Base-by-base conservation (phyloP, 306 rosid genomes). In the Fragaria ananassa region DNA sequence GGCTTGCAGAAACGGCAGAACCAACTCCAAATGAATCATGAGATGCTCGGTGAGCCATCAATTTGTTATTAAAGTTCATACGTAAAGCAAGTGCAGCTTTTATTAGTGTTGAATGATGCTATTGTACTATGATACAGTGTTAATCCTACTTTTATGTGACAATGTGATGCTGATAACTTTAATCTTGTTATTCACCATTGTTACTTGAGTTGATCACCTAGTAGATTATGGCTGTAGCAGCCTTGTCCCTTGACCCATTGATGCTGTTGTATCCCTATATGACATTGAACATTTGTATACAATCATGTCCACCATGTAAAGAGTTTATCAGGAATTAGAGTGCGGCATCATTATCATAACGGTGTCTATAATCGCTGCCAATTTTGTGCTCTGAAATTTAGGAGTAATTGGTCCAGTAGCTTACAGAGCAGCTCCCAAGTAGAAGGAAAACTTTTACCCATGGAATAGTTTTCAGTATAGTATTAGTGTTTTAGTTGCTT, bases 1-100 rank as follows among this genome's bases (percentile, higher is more conserved):
- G 80, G 80, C 83, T 69, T 76, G 35, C 81, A n/a, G 84, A 76
- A 63, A 54, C 89, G 49, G 9, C 84, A 35, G 88, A 82, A 74
- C 64, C 81, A 31, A 44, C 83, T 78, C 77, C 85, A 58, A 72
- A 68, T 74, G 88, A 80, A 68, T 80, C 45, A 61, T 72, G 77
- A 74, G 71, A 82, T 76, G 77, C 75, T 57, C 45, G 75, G 90
- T 71, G 78, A 80, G 84, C 67, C 63, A 60, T 76, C 81, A 25
- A 39, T 81, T 51, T 73, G 47, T 19, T 39, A 23, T 74, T 15
- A 25, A 35, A 53, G 45, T 53, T 5, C 23, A 53, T 18, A 53
- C 3, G 8, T 49, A 49, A 49, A 53, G 60, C 23, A 53, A 63
- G 25, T 72, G 45, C 19, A 47, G 25, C 77, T 68, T 25, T 37